These are phyloP conservation scores for Kingdonia uniflora DNA, from an alignment of 164 flowering plant species.

Conservation along the genomic window DNA sequence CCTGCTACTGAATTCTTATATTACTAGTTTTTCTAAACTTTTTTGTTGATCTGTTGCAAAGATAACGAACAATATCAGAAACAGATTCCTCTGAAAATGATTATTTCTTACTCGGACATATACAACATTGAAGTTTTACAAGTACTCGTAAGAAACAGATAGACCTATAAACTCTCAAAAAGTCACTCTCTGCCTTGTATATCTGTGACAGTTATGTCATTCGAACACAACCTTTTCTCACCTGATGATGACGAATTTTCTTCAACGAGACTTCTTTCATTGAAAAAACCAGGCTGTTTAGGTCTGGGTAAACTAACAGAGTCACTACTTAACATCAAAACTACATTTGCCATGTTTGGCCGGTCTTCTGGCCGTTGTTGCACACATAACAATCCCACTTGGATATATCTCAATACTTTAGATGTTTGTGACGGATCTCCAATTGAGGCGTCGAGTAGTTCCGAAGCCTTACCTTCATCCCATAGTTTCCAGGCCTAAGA, in stretches of 20 bases:
- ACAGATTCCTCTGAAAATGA: too few species aligned
- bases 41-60: too few species aligned
- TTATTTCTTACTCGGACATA: too few species aligned
- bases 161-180: too few species aligned
- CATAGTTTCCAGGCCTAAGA: slow-evolving; percentile 5
- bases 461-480: slow-evolving; percentile 1
- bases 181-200: not conserved
- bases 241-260: not conserved
- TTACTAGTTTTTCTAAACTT: too few species aligned
- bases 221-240: not conserved
- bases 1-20: too few species aligned
- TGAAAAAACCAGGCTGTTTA: slow-evolving; percentile 4
- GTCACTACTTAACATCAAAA: slow-evolving; percentile 1
- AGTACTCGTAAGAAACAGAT: too few species aligned
- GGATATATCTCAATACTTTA: slow-evolving; percentile 3
- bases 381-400: slow-evolving; percentile 5
- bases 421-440: not conserved
- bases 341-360: not conserved
- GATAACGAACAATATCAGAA: too few species aligned
- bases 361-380: slow-evolving; percentile 3
- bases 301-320: not conserved
- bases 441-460: not conserved
- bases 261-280: not conserved
- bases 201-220: not conserved
- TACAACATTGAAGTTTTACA: too few species aligned